Evolutionary conservation across 495 filamentous ascomycete genomes (phyloP).

Genomic region (Xylaria bambusicola): DNA sequence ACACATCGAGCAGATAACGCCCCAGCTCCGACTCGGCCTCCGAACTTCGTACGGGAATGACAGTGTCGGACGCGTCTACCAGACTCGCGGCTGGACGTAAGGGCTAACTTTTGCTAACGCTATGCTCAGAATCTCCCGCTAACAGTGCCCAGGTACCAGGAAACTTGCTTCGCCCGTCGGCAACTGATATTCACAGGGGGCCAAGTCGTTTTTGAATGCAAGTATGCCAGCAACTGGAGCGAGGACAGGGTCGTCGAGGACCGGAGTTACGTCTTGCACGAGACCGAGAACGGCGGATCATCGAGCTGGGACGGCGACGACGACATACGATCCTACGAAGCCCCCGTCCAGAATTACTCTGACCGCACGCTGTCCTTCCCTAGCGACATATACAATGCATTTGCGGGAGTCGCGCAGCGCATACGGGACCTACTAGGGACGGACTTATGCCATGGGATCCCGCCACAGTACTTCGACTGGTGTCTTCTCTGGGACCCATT

Average conservation of each 20-base stretch:
- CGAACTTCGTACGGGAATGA: slow-evolving; percentile 4
- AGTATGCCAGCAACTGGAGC: neutral
- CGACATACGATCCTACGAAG: slow-evolving; percentile 23
- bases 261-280: neutral
- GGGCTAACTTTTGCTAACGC: neutral
- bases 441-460: slow-evolving; percentile 24
- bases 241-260: slow-evolving; percentile 6
- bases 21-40: slow-evolving; percentile 17
- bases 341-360: slow-evolving; percentile 21
- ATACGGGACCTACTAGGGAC: slow-evolving; percentile 10
- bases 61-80: neutral
- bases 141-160: neutral
- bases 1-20: slow-evolving; percentile 20
- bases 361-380: slow-evolving; percentile 10
- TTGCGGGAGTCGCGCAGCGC: slow-evolving; percentile 22
- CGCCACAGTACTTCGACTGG: slow-evolving; percentile 26
- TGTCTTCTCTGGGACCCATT: slow-evolving; percentile 28
- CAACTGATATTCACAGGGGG: slow-evolving; percentile 9
- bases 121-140: neutral
- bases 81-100: slow-evolving; percentile 5
- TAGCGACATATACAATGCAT: slow-evolving; percentile 20
- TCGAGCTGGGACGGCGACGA: slow-evolving; percentile 3
- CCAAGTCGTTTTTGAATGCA: slow-evolving; percentile 3
- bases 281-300: neutral
- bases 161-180: neutral